phyloP scores from a whole-genome alignment of 2,329 filamentous ascomycete species.

The Furcasterigmium sp. region DNA sequence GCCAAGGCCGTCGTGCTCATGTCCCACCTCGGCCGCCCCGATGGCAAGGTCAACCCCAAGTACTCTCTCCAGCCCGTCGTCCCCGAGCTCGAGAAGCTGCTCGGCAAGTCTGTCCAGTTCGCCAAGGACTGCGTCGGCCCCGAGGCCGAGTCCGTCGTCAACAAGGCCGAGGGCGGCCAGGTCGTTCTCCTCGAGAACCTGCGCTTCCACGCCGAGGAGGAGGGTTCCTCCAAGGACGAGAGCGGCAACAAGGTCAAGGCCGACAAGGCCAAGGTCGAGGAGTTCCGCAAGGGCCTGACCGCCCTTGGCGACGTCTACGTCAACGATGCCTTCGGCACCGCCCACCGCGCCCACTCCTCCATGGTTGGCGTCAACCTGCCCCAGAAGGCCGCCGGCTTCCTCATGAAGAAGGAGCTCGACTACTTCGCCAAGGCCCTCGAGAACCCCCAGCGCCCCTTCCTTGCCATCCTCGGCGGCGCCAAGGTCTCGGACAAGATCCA shows the following conservation, averaged over 20 bases:
- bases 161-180: conserved; percentile 73
- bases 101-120: conserved; percentile 80
- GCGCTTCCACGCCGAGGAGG: conserved; percentile 97
- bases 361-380: conserved; percentile 97
- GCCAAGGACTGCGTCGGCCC: conserved; percentile 85
- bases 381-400: conserved; percentile 95
- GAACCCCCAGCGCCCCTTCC: conserved; percentile 88
- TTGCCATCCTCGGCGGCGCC: conserved; percentile 95
- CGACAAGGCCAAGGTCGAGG: conserved; percentile 84
- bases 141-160: conserved; percentile 85
- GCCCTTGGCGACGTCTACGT: conserved; percentile 92
- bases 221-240: conserved; percentile 90
- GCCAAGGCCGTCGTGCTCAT: conserved; percentile 93
- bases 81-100: conserved; percentile 83
- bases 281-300: conserved; percentile 94
- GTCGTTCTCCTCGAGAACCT: conserved; percentile 95
- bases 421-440: conserved; percentile 98
- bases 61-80: conserved; percentile 94
- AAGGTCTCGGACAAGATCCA: conserved; percentile 99
- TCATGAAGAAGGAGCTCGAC: conserved; percentile 99
- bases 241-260: conserved; percentile 98
- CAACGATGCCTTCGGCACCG: conserved; percentile 98
- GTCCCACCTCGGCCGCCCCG: conserved; percentile 95
- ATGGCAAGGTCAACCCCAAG: conserved; percentile 84
- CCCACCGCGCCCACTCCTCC: conserved; percentile 96